Conservation (phyloP, 306 rosid genomes). For the Sicyos edulis region DNA sequence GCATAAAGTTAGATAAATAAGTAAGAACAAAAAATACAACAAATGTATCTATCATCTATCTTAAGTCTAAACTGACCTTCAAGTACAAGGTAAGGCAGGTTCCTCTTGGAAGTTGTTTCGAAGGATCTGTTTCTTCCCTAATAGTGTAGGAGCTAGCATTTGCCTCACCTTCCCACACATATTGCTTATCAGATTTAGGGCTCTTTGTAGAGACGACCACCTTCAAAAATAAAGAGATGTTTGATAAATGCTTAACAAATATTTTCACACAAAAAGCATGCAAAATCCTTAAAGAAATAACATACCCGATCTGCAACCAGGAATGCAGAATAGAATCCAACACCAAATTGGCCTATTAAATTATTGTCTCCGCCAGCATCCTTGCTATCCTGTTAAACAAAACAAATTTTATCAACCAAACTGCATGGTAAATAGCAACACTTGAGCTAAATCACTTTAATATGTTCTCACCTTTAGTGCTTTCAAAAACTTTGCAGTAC, state of each 20-base stretch:
- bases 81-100: conserved; percentile 76
- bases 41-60: background rate
- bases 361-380: conserved; percentile 79
- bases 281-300: background rate
- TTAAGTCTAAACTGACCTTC: conserved; percentile 41
- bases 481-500: conserved; percentile 90
- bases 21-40: background rate
- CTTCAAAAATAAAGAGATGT: conserved; percentile 32
- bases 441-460: background rate
- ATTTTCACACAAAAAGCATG: background rate
- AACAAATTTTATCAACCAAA: background rate
- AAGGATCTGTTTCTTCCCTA: conserved; percentile 82
- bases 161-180: conserved; percentile 96
- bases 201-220: conserved; percentile 88
- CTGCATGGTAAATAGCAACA: background rate
- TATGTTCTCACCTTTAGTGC: conserved; percentile 56
- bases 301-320: conserved; percentile 82
- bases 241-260: background rate
- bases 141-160: conserved; percentile 88
- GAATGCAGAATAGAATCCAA: conserved; percentile 86
- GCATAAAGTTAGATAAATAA: background rate
- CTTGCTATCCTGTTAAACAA: conserved; percentile 66
- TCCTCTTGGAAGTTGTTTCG: conserved; percentile 80
- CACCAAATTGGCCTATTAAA: conserved; percentile 96
- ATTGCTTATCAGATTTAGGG: conserved; percentile 83